These are phyloP conservation scores for Paramecium octaurelia DNA, from an alignment of 73 alveolate species.

Conservation along the genomic window DNA sequence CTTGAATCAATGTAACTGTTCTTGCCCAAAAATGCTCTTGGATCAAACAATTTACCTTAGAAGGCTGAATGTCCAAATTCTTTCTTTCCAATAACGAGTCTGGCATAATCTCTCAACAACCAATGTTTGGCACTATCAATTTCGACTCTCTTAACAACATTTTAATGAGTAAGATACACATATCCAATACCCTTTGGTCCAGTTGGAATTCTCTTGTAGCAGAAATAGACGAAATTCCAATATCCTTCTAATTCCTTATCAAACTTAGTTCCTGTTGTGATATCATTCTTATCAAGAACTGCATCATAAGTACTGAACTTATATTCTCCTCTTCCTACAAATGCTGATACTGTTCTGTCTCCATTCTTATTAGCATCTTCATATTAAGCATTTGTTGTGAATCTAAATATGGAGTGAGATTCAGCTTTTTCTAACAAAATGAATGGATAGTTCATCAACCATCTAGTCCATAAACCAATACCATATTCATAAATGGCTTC, in stretches of 20 bases:
- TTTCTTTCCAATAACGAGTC: conserved; percentile 21
- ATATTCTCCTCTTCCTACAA: conserved; percentile 8
- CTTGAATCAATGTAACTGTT: neutral
- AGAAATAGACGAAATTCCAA: conserved; percentile 38
- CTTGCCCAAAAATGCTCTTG: conserved; percentile 4
- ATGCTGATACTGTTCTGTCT: conserved; percentile 4
- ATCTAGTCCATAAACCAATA: too few relatives aligned
- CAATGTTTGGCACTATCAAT: conserved; percentile 41
- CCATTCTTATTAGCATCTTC: conserved; percentile 25
- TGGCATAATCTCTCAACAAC: conserved; percentile 43
- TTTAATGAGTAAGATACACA: neutral
- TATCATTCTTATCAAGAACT: neutral
- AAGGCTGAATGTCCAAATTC: conserved; percentile 36
- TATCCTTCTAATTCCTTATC: conserved; percentile 47
- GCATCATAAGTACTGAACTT: conserved; percentile 31
- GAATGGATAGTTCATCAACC: too few relatives aligned
- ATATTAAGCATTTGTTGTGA: neutral
- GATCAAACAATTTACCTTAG: conserved; percentile 44
- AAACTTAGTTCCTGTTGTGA: neutral
- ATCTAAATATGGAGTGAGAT: conserved; percentile 27
- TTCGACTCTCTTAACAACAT: conserved; percentile 45
- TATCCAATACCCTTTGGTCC: conserved; percentile 27
- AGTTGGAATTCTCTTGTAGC: conserved; percentile 20
- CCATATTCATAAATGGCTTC: too few relatives aligned
- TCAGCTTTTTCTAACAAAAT: neutral